A percentile compares a stretch with the other conserved stretches of the same genome.
phyloP scores from a whole-genome alignment of 805 yeast species.

The Candida jianshihensis region DNA sequence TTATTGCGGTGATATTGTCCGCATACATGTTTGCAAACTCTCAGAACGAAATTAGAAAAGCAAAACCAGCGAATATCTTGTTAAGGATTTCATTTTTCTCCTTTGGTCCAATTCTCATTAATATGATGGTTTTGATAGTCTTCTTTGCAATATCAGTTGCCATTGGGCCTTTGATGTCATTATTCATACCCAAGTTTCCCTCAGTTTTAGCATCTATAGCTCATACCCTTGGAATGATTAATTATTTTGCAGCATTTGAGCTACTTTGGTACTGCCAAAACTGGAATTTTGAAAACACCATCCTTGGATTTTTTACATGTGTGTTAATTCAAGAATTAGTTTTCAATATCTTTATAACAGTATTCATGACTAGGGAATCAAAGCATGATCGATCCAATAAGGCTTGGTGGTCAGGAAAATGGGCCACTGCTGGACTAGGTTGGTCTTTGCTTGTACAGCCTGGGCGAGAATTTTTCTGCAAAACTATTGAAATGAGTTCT shows the following conservation, averaged over 20 bases:
- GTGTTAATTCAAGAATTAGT: constrained; percentile 42
- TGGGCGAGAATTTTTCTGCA: constrained; percentile 48
- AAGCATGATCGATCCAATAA: constrained; percentile 45
- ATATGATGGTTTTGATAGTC: constrained; percentile 31
- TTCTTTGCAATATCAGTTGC: constrained; percentile 36
- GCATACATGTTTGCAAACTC: constrained; percentile 51
- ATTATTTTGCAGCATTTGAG: constrained; percentile 44
- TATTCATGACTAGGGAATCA: constrained; percentile 49
- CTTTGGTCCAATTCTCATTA: constrained; percentile 40
- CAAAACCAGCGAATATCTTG: constrained; percentile 32
- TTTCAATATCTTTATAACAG: constrained; percentile 36
- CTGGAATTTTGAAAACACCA: constrained; percentile 44
- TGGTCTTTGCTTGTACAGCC: constrained; percentile 51
- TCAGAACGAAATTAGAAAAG: constrained; percentile 36
- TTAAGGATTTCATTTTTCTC: constrained; percentile 38
- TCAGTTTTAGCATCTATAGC: constrained; percentile 41
- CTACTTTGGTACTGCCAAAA: constrained; percentile 49
- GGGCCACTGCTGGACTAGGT: constrained; percentile 52
- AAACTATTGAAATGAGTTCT: constrained; percentile 47
- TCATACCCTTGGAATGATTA: constrained; percentile 41
- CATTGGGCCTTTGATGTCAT: constrained; percentile 41
- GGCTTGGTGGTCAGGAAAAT: constrained; percentile 70
- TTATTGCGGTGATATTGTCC: constrained; percentile 27
- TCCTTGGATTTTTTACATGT: constrained; percentile 48
- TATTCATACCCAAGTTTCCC: constrained; percentile 36